Percentiles rank a stretch among this genome's conserved stretches.
Evolutionary conservation across 441 rosid species (phyloP).

Genomic region (Cnidoscolus chayamansa): DNA sequence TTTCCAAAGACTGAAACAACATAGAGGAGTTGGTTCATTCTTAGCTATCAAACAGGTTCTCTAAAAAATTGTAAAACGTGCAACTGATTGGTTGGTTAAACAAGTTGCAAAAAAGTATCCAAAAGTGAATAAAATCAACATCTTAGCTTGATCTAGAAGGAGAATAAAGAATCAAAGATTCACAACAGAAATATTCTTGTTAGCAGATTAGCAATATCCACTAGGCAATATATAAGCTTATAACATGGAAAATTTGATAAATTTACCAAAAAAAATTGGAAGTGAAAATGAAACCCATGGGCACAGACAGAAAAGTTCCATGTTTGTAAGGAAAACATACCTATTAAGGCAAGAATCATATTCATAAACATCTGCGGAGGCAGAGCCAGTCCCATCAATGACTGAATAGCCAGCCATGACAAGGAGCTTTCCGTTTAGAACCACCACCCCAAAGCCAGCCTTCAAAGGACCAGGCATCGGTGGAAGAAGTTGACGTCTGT

Average conservation of each 20-base stretch:
- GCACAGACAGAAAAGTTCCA: not conserved
- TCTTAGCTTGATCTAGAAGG: not conserved
- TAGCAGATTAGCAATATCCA: conserved; percentile 6
- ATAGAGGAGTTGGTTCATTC: not conserved
- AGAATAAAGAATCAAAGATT: not conserved
- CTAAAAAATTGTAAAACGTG: not conserved
- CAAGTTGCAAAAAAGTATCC: not conserved
- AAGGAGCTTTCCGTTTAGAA: conserved; percentile 71
- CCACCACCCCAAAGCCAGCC: conserved; percentile 74
- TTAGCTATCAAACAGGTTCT: not conserved
- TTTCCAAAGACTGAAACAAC: not conserved
- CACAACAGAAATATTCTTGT: not conserved
- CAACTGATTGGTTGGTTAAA: not conserved
- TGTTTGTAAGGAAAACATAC: conserved; percentile 37
- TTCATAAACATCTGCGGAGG: conserved; percentile 77
- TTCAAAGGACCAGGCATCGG: conserved; percentile 75
- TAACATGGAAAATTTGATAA: not conserved
- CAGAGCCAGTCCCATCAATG: conserved; percentile 49
- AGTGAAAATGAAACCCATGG: not conserved
- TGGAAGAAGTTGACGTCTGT: conserved; percentile 57
- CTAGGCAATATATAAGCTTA: not conserved
- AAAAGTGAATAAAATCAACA: not conserved
- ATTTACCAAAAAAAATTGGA: not conserved
- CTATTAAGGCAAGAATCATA: conserved; percentile 92
- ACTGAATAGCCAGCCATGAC: conserved; percentile 76